These are phyloP conservation scores for Sporobolomyces phaffii DNA, from an alignment of 768 basidiomycete genomes.

Conservation along the genomic window DNA sequence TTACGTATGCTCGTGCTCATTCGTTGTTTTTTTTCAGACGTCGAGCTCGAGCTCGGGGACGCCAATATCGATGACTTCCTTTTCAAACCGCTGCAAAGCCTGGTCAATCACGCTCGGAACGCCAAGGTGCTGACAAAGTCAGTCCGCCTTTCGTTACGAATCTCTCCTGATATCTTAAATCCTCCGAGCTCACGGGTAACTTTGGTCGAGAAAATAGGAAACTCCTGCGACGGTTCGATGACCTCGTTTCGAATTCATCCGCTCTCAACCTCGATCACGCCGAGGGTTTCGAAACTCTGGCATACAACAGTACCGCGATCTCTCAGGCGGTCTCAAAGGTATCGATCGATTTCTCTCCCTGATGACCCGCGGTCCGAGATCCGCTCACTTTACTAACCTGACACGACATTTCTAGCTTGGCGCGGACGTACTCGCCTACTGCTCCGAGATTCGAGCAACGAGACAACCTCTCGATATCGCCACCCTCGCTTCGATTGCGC, in stretches of 20 bases:
- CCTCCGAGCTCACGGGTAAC: too few relatives aligned
- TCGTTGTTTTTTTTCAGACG: too few relatives aligned
- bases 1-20: too few relatives aligned
- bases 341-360: neutral
- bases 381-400: too few relatives aligned
- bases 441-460: constrained; percentile 69
- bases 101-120: constrained; percentile 73
- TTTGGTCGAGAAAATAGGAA: constrained; percentile 61
- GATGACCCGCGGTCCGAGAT: too few relatives aligned
- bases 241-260: constrained; percentile 62
- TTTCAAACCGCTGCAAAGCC: constrained; percentile 70
- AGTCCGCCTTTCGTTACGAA: too few relatives aligned
- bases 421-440: constrained; percentile 49
- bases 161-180: too few relatives aligned
- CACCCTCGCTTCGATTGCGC: constrained; percentile 64
- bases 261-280: constrained; percentile 55
- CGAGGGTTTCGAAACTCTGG: constrained; percentile 39
- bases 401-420: constrained; percentile 29
- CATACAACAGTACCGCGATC: constrained; percentile 65
- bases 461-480: constrained; percentile 73
- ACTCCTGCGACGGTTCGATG: constrained; percentile 76
- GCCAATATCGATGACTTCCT: constrained; percentile 68
- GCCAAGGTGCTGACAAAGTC: constrained; percentile 54
- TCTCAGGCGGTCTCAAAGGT: constrained; percentile 65
- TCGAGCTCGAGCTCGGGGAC: constrained; percentile 65